Conservation (phyloP, 306 rosid genomes). For the Castanea mollissima region DNA sequence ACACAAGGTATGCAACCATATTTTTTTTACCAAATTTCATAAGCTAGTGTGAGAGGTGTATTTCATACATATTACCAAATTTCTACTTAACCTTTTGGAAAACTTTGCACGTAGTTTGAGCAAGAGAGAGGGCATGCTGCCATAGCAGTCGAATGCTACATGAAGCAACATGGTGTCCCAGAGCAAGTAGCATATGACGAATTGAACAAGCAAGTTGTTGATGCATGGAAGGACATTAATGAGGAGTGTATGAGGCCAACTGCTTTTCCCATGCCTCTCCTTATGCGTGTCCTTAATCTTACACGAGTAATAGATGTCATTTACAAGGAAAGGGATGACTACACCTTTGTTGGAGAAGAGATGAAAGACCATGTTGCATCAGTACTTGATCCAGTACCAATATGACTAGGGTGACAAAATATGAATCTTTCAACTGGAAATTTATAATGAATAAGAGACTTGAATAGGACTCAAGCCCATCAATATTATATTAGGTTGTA, state of each 20-base stretch:
- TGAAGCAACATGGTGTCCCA: conserved; percentile 19
- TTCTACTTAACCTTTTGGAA: background rate
- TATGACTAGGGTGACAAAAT: background rate
- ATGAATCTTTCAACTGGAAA: no score
- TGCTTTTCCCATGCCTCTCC: conserved; percentile 24
- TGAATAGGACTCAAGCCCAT: no score
- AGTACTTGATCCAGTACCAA: background rate
- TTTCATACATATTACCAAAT: no score
- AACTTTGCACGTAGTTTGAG: conserved; percentile 23
- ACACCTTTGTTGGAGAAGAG: background rate
- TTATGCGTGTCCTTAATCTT: conserved; percentile 33
- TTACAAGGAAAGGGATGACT: background rate
- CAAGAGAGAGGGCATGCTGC: conserved; percentile 36
- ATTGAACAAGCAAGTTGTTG: conserved; percentile 7
- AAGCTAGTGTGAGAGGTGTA: no score
- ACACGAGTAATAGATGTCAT: conserved; percentile 22
- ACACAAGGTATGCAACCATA: conserved; percentile 28
- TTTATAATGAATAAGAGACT: no score
- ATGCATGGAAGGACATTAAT: conserved; percentile 43
- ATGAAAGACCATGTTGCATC: background rate
- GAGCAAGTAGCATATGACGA: conserved; percentile 3
- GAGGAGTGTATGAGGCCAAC: conserved; percentile 26
- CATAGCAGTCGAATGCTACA: conserved; percentile 40
- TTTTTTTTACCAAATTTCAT: no score
- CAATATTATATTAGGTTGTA: no score